Conservation (phyloP, 1,284 basidiomycete species). For the Pterulicium gracile region DNA sequence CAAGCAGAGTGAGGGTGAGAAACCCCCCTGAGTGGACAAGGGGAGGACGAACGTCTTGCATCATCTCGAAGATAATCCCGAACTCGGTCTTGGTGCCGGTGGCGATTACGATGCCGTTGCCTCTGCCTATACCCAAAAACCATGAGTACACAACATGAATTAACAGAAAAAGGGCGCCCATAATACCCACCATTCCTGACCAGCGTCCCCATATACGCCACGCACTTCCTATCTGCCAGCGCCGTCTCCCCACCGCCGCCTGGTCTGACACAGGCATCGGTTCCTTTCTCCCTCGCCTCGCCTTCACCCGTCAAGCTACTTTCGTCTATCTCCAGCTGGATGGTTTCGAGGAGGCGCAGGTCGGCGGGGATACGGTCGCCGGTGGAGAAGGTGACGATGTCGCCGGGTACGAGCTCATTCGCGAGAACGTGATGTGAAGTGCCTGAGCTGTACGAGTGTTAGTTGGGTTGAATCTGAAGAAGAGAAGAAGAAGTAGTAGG, state of each 20-base stretch:
- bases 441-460: conserved; percentile 41
- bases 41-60: conserved; percentile 72
- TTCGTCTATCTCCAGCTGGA: conserved; percentile 91
- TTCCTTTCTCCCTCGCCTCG: conserved; percentile 64
- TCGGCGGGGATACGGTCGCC: conserved; percentile 96
- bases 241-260: conserved; percentile 24
- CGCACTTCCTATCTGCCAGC: conserved; percentile 80
- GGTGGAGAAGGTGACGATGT: conserved; percentile 82
- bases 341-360: conserved; percentile 68
- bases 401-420: conserved; percentile 92
- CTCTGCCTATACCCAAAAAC: conserved; percentile 45
- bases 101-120: conserved; percentile 82
- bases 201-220: conserved; percentile 95
- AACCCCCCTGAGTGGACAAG: not conserved
- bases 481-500: conserved; percentile 14
- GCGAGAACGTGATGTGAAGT: conserved; percentile 74
- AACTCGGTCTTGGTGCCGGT: conserved; percentile 90
- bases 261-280: conserved; percentile 35
- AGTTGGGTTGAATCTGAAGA: conserved; percentile 2
- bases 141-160: not conserved
- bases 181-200: conserved; percentile 71
- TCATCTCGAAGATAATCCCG: conserved; percentile 95
- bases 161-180: not conserved
- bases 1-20: not conserved
- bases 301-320: conserved; percentile 94